Conservation (phyloP, 1,284 basidiomycete species). For the Flammula alnicola region DNA sequence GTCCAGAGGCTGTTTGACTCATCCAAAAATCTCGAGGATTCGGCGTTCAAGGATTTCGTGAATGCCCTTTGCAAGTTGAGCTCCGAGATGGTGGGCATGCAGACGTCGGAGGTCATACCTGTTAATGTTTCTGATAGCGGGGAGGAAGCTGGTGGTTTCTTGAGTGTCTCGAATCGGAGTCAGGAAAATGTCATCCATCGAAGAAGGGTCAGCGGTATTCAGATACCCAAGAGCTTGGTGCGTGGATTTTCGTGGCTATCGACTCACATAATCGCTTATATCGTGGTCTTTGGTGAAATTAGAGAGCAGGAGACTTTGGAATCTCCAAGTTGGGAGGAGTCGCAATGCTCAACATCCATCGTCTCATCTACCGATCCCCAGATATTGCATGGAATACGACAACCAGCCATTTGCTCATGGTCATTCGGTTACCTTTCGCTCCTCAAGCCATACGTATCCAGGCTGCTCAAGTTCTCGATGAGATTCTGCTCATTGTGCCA, state of each 20-base stretch:
- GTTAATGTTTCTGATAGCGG: constrained; percentile 47
- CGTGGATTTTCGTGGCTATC: constrained; percentile 31
- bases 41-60: constrained; percentile 83
- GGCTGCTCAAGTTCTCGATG: constrained; percentile 85
- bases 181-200: constrained; percentile 52
- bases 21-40: constrained; percentile 82
- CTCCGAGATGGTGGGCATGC: constrained; percentile 88
- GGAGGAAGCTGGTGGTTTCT: constrained; percentile 32
- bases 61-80: constrained; percentile 85
- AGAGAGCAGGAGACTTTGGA: constrained; percentile 86
- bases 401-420: constrained; percentile 77
- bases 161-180: constrained; percentile 32
- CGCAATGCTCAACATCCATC: constrained; percentile 80
- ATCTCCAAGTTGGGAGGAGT: constrained; percentile 85
- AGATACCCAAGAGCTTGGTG: constrained; percentile 77
- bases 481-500: constrained; percentile 75
- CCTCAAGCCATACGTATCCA: constrained; percentile 86
- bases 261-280: not conserved
- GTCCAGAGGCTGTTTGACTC: constrained; percentile 87
- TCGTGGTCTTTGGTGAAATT: not conserved
- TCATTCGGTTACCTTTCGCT: constrained; percentile 69
- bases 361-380: constrained; percentile 80
- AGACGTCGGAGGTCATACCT: constrained; percentile 47
- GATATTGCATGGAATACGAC: constrained; percentile 87
- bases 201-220: constrained; percentile 83